These are phyloP conservation scores for Vigna hirtella DNA, from an alignment of 306 rosid genomes.

Conservation along the genomic window DNA sequence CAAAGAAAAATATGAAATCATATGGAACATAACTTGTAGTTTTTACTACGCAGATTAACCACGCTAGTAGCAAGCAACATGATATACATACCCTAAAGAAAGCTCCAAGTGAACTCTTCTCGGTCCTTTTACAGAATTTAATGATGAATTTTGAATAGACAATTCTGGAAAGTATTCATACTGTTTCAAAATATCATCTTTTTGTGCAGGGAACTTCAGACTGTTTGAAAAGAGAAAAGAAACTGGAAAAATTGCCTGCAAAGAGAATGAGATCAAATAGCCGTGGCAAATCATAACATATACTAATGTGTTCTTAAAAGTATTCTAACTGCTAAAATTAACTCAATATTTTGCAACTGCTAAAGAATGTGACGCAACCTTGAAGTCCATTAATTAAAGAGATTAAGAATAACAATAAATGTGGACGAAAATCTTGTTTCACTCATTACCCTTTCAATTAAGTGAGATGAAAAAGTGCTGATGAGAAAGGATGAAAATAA, in stretches of 20 bases:
- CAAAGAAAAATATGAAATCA: constrained; percentile 33
- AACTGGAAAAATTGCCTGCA: constrained; percentile 90
- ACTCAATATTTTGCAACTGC: constrained; percentile 11
- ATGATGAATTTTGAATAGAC: constrained; percentile 55
- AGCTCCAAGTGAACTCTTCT: constrained; percentile 83
- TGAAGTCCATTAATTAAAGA: constrained; percentile 30
- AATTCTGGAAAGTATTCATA: constrained; percentile 66
- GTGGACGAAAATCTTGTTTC: background rate
- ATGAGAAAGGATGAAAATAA: constrained; percentile 25
- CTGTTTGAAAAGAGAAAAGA: constrained; percentile 80
- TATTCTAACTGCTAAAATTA: constrained; percentile 1
- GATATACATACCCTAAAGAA: constrained; percentile 81
- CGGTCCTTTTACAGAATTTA: constrained; percentile 50
- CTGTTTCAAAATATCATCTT: constrained; percentile 61
- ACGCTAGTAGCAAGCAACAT: constrained; percentile 29
- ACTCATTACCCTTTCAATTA: constrained; percentile 4
- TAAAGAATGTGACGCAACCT: background rate
- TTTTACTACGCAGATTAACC: constrained; percentile 14
- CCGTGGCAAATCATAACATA: background rate
- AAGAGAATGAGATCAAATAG: constrained; percentile 27
- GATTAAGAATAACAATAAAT: background rate
- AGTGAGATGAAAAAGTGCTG: constrained; percentile 26
- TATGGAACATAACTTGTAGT: constrained; percentile 31
- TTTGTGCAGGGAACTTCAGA: constrained; percentile 73
- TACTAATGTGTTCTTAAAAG: background rate